Base-by-base conservation (phyloP, 495 filamentous ascomycete species). In the Endocarpon pusillum region DNA sequence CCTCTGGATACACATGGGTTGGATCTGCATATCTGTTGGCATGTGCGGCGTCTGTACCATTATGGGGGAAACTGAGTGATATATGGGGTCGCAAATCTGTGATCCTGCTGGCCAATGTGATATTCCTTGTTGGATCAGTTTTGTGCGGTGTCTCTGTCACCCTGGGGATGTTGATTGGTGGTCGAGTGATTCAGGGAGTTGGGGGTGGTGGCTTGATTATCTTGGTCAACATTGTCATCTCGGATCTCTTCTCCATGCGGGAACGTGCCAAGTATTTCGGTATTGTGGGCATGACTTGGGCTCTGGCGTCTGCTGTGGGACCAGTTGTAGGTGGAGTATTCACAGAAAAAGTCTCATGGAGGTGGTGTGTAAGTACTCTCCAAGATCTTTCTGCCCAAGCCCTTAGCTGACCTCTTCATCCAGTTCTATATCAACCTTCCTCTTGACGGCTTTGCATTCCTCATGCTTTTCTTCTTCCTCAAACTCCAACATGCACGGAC, bases 81-180 rank as follows among this genome's bases (percentile, higher is more conserved):
- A 87, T 93, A 37, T 91, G 73, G 65, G 84, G 84, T 1, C 69
- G 84, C 17, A 94, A 91, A 46, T 71, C 68, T 2, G 75, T 89
- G 33, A 59, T 92, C 30, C 56, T 94, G 7, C 34, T 75, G 1
- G 79, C 81, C 22, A 81, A 76, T 25, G 54, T 61, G 16, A 50
- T 81, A 17, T 94, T 93, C 59, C 71, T 87, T 42, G 49, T 83
- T 7, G 81, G 76, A 3, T 79, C 73, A 39, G 54, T 92, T 38
- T 61, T 91, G 25, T 72, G 75, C 35, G 84, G 69, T 1, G 44
- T 83, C 21, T 66, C 75, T 12, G 60, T 59, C 21, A 75, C 62
- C 32, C 73, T 92, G 41, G 60, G 65, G 20, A 82, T 85, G 70
- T 62, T 92, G 35, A 65, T 94, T 30, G 69, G 67, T 1, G 80